These are phyloP conservation scores for Puya raimondii DNA, from an alignment of 176 grass and related monocot genomes.

Conservation along the genomic window DNA sequence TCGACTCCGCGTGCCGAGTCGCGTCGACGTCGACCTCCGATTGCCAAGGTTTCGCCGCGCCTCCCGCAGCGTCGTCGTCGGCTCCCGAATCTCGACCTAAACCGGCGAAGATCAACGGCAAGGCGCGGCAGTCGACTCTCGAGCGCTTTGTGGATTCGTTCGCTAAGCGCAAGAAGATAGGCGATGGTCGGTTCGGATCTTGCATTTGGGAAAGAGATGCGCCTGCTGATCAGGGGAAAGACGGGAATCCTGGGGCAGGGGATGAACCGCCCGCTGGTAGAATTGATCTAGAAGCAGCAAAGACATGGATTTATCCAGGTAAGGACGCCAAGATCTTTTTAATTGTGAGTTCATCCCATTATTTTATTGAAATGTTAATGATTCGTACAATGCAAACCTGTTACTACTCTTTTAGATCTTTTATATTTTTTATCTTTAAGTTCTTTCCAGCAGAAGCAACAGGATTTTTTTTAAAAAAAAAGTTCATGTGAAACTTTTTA, in stretches of 20 bases:
- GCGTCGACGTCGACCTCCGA: constrained; percentile 19
- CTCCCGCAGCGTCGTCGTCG: too few relatives aligned
- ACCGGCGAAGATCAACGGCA: constrained; percentile 11
- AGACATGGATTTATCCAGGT: constrained; percentile 94
- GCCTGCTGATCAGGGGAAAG: constrained; percentile 6
- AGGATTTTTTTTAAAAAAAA: too few relatives aligned
- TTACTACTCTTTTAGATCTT: neutral
- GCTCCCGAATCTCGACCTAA: neutral
- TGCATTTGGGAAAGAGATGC: neutral
- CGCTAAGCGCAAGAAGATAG: constrained; percentile 32
- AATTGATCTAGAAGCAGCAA: constrained; percentile 56
- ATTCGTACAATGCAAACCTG: neutral
- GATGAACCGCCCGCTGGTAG: constrained; percentile 19
- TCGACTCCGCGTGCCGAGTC: constrained; percentile 37
- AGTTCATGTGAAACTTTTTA: too few relatives aligned
- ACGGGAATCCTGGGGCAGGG: constrained; percentile 3
- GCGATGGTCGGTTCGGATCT: constrained; percentile 13
- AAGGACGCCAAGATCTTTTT: neutral
- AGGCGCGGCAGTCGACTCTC: constrained; percentile 53
- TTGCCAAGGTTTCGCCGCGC: neutral
- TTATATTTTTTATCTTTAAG: too few relatives aligned
- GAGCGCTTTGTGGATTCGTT: constrained; percentile 51
- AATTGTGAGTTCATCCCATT: neutral
- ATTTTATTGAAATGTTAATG: too few relatives aligned
- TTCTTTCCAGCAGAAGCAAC: too few relatives aligned